These are phyloP conservation scores for Periglandula ipomoeae DNA, from an alignment of 2,329 filamentous ascomycete genomes.

Conservation along the genomic window DNA sequence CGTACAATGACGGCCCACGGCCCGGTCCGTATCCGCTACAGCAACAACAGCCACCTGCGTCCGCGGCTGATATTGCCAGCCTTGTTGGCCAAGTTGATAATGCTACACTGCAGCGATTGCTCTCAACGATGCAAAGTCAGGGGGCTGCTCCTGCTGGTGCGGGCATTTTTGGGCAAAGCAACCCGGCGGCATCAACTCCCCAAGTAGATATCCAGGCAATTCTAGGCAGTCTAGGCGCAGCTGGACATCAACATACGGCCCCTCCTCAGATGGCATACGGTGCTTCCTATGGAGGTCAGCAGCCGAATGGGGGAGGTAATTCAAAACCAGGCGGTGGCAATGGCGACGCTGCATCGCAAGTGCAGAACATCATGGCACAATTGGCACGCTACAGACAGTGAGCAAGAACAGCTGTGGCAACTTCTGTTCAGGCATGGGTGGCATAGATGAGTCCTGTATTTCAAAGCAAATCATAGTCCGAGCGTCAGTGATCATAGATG, in stretches of 20 bases:
- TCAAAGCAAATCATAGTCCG: neutral
- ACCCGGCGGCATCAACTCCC: slow-evolving; percentile 16
- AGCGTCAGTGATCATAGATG: neutral
- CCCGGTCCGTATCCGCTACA: slow-evolving; percentile 23
- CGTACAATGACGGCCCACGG: slow-evolving; percentile 17
- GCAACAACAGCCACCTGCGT: slow-evolving; percentile 25
- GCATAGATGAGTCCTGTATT: neutral
- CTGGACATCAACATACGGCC: slow-evolving; percentile 13
- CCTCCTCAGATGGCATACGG: slow-evolving; percentile 19
- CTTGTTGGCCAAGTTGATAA: slow-evolving; percentile 61
- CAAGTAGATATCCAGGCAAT: slow-evolving; percentile 39
- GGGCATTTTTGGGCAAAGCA: slow-evolving; percentile 6
- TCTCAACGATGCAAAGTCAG: slow-evolving; percentile 44
- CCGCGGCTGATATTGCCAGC: slow-evolving; percentile 46
- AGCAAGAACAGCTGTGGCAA: neutral
- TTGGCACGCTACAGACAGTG: slow-evolving; percentile 55
- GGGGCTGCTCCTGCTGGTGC: neutral
- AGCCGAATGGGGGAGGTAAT: slow-evolving; percentile 18
- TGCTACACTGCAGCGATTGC: slow-evolving; percentile 58
- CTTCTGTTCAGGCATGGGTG: neutral
- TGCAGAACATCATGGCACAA: slow-evolving; percentile 69
- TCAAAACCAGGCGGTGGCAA: slow-evolving; percentile 12
- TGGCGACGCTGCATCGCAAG: slow-evolving; percentile 38
- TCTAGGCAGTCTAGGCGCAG: slow-evolving; percentile 29
- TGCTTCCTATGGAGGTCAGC: slow-evolving; percentile 21